Evolutionary conservation across 257 asterid genomes (phyloP).

Genomic region (Gentiana macrophylla): DNA sequence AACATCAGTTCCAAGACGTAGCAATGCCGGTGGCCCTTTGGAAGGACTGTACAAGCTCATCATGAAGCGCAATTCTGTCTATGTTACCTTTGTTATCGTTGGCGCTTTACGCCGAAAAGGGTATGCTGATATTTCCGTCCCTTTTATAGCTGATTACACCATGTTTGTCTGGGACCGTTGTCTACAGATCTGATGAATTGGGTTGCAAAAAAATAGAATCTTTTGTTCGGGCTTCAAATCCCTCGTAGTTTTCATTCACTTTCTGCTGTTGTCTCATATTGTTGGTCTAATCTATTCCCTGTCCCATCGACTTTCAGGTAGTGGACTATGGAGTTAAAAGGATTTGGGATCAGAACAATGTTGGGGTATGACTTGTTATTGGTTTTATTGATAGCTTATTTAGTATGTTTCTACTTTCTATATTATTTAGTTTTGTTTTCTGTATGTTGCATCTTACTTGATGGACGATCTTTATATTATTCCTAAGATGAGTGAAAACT

Average conservation of each 20-base stretch:
- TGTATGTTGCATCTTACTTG: no score
- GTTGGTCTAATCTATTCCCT: no score
- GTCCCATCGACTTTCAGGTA: slow-evolving; percentile 16
- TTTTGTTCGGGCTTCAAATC: not conserved
- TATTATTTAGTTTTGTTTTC: no score
- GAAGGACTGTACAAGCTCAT: slow-evolving; percentile 66
- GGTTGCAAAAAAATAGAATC: not conserved
- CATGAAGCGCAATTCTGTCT: slow-evolving; percentile 81
- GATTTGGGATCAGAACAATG: slow-evolving; percentile 29
- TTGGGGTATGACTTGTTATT: slow-evolving; percentile 21
- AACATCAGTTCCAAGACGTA: not conserved
- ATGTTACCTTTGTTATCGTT: slow-evolving; percentile 73
- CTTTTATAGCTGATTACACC: not conserved
- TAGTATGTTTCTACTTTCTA: no score
- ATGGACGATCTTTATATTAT: no score
- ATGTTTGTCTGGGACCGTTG: not conserved
- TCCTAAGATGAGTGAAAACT: no score
- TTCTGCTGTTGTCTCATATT: no score
- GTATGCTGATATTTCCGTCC: slow-evolving; percentile 13
- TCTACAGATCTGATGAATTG: slow-evolving; percentile 10
- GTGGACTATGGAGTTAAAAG: slow-evolving; percentile 33
- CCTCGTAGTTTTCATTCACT: no score
- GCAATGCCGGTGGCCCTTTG: slow-evolving; percentile 55
- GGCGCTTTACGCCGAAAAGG: slow-evolving; percentile 86
- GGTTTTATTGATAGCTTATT: not conserved